A percentile compares a stretch with the other conserved stretches of the same genome.
These are phyloP conservation scores for Isoetes engelmannii DNA, from an alignment of 83 land plant species.

Conservation along the genomic window DNA sequence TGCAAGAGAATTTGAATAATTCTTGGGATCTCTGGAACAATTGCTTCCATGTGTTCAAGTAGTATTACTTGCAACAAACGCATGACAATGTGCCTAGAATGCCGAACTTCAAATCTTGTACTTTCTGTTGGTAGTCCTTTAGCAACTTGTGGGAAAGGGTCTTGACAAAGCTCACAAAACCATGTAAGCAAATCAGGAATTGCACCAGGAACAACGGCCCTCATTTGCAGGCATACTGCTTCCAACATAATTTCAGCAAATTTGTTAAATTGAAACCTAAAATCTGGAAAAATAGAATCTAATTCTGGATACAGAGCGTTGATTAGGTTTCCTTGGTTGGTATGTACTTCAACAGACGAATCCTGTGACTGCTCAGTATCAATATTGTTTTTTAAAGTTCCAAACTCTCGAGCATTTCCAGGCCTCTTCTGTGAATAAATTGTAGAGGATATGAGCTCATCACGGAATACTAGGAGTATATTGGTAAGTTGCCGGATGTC, in stretches of 20 bases:
- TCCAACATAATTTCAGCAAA: conserved; percentile 65
- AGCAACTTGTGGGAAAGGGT: conserved; percentile 40
- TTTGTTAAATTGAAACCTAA: conserved; percentile 51
- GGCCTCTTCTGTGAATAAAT: too few relatives aligned
- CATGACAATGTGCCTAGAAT: conserved; percentile 58
- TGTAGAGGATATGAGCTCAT: conserved; percentile 50
- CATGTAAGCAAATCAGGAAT: conserved; percentile 79
- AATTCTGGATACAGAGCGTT: conserved; percentile 59
- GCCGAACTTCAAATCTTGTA: conserved; percentile 35
- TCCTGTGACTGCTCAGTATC: too few relatives aligned
- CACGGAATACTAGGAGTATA: conserved; percentile 63
- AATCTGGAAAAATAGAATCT: conserved; percentile 48
- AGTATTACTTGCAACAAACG: conserved; percentile 72
- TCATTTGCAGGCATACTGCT: conserved; percentile 61
- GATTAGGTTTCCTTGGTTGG: conserved; percentile 29
- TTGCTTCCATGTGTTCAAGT: conserved; percentile 81
- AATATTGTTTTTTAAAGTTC: too few relatives aligned
- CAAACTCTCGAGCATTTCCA: too few relatives aligned
- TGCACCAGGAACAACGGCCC: conserved; percentile 38
- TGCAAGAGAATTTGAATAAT: conserved; percentile 59
- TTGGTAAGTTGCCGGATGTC: conserved; percentile 54
- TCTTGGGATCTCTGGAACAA: conserved; percentile 81
- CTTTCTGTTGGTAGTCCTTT: conserved; percentile 10
- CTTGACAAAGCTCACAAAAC: conserved; percentile 76
- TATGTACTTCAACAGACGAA: too few relatives aligned